Evolutionary conservation across 331 rosid genomes (phyloP).

Genomic region (Malus hybrid): DNA sequence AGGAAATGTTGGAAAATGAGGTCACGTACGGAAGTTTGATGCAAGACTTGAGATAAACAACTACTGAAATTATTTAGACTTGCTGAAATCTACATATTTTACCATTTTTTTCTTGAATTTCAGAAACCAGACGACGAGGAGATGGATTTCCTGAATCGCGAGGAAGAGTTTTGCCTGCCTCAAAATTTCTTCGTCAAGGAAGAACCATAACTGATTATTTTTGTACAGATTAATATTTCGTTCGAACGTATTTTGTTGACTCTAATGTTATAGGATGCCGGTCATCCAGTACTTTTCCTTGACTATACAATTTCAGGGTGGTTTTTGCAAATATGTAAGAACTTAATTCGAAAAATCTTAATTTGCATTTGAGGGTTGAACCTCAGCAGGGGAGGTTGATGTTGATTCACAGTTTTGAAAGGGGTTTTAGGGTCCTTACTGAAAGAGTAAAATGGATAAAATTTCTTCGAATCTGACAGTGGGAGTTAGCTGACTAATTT

Average conservation of each 20-base stretch:
- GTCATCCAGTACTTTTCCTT: background rate
- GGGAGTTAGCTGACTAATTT: too few relatives aligned
- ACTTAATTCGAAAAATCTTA: background rate
- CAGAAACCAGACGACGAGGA: conserved; percentile 96
- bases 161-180: conserved; percentile 87
- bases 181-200: conserved; percentile 71
- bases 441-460: too few relatives aligned
- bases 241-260: background rate
- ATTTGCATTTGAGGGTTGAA: background rate
- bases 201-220: conserved; percentile 36
- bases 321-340: background rate
- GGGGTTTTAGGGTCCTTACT: background rate
- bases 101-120: background rate
- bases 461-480: too few relatives aligned
- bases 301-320: background rate
- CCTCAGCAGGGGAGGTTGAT: background rate
- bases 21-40: background rate
- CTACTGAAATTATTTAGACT: background rate
- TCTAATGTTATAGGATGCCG: background rate
- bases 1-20: too few relatives aligned
- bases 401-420: background rate
- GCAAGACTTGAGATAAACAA: background rate
- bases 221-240: conserved; percentile 23
- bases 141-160: conserved; percentile 54
- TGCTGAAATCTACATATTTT: background rate